These are phyloP conservation scores for Mortierella sp. DNA, from an alignment of 371 early-diverging fungal species.

Conservation along the genomic window DNA sequence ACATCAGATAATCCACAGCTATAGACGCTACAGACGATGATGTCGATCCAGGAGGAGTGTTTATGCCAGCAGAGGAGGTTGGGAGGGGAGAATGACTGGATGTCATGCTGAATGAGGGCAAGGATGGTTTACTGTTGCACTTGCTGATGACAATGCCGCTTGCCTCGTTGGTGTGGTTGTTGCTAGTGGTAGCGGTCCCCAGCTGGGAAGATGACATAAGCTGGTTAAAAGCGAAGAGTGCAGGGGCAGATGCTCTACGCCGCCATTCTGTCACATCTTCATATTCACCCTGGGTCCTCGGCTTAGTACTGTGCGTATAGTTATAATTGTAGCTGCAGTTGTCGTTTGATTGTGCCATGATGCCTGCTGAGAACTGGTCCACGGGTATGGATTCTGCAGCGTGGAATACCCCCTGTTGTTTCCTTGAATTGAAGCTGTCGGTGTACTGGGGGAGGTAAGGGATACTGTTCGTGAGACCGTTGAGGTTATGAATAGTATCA, in stretches of 20 bases:
- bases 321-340: conserved; percentile 3
- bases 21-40: conserved; percentile 18
- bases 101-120: conserved; percentile 2
- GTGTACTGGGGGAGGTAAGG: background rate
- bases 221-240: background rate
- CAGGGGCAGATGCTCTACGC: background rate
- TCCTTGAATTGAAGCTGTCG: background rate
- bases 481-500: background rate
- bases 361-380: conserved; percentile 1
- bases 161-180: conserved; percentile 7
- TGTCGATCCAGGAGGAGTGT: conserved; percentile 17
- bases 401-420: background rate
- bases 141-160: background rate
- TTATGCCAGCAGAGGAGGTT: background rate
- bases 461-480: background rate
- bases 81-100: background rate
- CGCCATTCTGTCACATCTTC: background rate
- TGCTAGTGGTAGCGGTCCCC: background rate
- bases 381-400: conserved; percentile 5
- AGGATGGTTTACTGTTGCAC: conserved; percentile 6
- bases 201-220: background rate
- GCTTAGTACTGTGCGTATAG: background rate
- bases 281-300: background rate
- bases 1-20: conserved; percentile 22
- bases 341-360: conserved; percentile 4